Evolutionary conservation across 805 yeast species (phyloP).

Genomic region (Metschnikowia lachancei): DNA sequence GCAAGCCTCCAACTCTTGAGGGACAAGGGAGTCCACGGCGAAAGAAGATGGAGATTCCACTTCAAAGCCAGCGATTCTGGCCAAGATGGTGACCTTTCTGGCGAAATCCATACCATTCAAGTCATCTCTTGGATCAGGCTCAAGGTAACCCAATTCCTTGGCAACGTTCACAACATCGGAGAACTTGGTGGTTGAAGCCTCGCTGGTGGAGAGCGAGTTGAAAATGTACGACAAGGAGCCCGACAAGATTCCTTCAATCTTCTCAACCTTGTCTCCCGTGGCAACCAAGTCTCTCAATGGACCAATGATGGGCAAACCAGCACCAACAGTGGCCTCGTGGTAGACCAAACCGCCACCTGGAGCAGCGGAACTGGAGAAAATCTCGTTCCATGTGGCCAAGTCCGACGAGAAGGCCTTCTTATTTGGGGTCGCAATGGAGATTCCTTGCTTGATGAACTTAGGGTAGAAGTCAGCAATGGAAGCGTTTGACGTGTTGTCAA

Average conservation of each 20-base stretch:
- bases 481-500: slow-evolving; percentile 92
- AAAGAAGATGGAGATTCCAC: slow-evolving; percentile 88
- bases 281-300: slow-evolving; percentile 82
- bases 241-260: slow-evolving; percentile 93
- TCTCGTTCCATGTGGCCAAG: slow-evolving; percentile 68
- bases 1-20: slow-evolving; percentile 74
- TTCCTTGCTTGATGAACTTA: slow-evolving; percentile 65
- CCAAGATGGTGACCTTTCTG: slow-evolving; percentile 93
- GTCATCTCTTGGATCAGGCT: slow-evolving; percentile 99
- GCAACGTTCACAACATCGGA: slow-evolving; percentile 89
- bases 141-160: slow-evolving; percentile 90
- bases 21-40: slow-evolving; percentile 92
- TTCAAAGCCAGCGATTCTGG: slow-evolving; percentile 84
- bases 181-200: slow-evolving; percentile 61
- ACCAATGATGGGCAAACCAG: slow-evolving; percentile 92
- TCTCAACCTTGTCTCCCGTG: slow-evolving; percentile 90
- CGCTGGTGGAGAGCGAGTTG: slow-evolving; percentile 81
- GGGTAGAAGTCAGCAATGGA: slow-evolving; percentile 76
- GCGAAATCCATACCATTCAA: slow-evolving; percentile 98
- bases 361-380: slow-evolving; percentile 54
- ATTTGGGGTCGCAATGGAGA: slow-evolving; percentile 96
- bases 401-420: slow-evolving; percentile 93
- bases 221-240: slow-evolving; percentile 95
- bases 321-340: slow-evolving; percentile 99
- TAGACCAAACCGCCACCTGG: slow-evolving; percentile 72